Conservation (phyloP, 805 yeast species). For the Geotrichum ghanense region DNA sequence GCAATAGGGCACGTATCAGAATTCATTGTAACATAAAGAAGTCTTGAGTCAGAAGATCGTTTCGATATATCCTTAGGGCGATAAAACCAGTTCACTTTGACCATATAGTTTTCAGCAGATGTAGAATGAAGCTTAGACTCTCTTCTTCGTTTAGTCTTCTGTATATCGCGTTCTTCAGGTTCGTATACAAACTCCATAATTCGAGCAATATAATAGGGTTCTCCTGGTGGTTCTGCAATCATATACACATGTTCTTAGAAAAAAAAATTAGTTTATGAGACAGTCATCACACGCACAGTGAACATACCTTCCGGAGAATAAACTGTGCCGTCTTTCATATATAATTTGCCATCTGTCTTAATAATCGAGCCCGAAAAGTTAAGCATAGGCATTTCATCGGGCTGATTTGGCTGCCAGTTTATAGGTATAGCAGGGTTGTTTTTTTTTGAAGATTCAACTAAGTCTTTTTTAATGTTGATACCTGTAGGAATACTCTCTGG, state of each 20-base stretch:
- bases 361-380: constrained; percentile 31
- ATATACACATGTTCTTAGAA: constrained; percentile 56
- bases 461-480: background rate
- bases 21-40: constrained; percentile 76
- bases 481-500: background rate
- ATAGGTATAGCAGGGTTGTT: constrained; percentile 9
- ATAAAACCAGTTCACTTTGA: constrained; percentile 84
- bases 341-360: constrained; percentile 21
- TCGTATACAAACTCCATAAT: constrained; percentile 53
- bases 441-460: background rate
- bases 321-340: constrained; percentile 18
- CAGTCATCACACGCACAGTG: background rate
- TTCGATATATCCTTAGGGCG: constrained; percentile 77
- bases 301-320: constrained; percentile 21
- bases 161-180: constrained; percentile 3
- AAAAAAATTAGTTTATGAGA: background rate
- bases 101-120: constrained; percentile 41
- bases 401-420: constrained; percentile 23
- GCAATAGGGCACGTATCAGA: constrained; percentile 69
- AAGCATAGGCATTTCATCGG: constrained; percentile 19
- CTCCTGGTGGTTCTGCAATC: constrained; percentile 88
- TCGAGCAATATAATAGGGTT: constrained; percentile 83
- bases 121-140: constrained; percentile 15
- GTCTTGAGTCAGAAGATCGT: constrained; percentile 55
- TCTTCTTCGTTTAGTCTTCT: background rate